These are phyloP conservation scores for Lactuca saligna DNA, from an alignment of 129 eudicot species.

Conservation along the genomic window DNA sequence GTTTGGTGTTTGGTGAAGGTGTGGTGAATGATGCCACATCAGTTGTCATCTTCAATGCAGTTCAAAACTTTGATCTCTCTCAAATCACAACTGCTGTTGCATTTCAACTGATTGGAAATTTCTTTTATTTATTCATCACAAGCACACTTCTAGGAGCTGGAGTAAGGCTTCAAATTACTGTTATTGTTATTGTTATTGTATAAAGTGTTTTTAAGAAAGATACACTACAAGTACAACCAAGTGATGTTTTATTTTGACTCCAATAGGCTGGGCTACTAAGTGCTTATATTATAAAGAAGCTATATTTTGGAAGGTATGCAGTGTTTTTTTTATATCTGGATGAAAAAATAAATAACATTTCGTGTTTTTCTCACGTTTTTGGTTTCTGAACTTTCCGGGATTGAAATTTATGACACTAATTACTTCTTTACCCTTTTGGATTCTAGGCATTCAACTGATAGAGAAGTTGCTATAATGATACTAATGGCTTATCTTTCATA, in stretches of 20 bases:
- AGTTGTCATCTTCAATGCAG: constrained; percentile 81
- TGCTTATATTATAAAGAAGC: constrained; percentile 65
- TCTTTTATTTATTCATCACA: constrained; percentile 61
- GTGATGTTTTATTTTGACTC: constrained; percentile 22
- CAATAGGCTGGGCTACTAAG: constrained; percentile 72
- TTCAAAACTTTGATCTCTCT: constrained; percentile 67
- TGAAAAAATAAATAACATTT: no score
- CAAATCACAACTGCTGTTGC: constrained; percentile 45
- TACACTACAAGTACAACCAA: background rate
- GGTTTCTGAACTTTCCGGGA: background rate
- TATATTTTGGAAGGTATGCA: constrained; percentile 70
- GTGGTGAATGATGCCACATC: constrained; percentile 95
- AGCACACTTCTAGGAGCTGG: constrained; percentile 75
- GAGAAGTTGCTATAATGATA: constrained; percentile 81
- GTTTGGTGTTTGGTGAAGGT: constrained; percentile 88
- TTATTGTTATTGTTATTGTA: background rate
- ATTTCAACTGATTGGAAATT: constrained; percentile 58
- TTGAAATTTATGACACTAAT: background rate
- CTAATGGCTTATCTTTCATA: constrained; percentile 85
- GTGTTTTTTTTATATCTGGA: background rate
- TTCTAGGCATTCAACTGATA: constrained; percentile 76
- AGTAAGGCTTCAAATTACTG: constrained; percentile 35
- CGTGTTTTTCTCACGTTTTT: background rate
- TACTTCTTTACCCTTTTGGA: constrained; percentile 14
- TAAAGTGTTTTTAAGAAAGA: background rate